Evolutionary conservation across 129 eudicot genomes (phyloP).

Genomic region (Silybum marianum): DNA sequence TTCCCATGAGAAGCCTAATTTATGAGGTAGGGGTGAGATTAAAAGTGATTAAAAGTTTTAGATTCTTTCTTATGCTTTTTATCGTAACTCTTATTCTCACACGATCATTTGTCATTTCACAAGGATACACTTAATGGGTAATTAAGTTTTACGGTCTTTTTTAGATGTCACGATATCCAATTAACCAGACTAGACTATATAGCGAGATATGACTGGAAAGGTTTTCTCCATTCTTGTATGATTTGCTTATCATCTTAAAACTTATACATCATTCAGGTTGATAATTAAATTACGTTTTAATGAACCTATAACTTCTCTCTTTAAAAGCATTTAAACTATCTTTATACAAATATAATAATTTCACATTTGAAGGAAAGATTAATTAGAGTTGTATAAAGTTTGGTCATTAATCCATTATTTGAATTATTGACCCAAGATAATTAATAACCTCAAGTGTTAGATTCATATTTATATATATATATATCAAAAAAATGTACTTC

Average conservation of each 20-base stretch:
- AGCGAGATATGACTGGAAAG: background rate
- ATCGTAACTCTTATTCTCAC: too few relatives aligned
- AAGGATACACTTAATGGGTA: too few relatives aligned
- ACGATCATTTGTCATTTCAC: too few relatives aligned
- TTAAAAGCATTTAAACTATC: background rate
- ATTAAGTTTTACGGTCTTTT: too few relatives aligned
- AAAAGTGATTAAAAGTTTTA: too few relatives aligned
- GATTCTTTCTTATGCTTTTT: too few relatives aligned
- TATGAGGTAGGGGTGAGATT: too few relatives aligned
- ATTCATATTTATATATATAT: too few relatives aligned
- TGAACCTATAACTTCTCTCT: background rate
- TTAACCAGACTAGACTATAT: background rate
- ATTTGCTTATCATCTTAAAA: background rate
- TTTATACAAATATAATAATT: background rate
- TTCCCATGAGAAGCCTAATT: too few relatives aligned
- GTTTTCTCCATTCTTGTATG: background rate
- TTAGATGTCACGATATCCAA: too few relatives aligned
- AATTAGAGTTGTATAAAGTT: background rate
- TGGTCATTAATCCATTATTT: background rate
- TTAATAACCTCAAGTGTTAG: background rate
- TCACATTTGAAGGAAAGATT: background rate
- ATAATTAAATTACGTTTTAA: too few relatives aligned
- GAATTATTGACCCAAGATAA: background rate
- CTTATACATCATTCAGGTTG: background rate
- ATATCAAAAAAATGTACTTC: too few relatives aligned